Evolutionary conservation across 108 stramenopile species (phyloP).

Genomic region (Nitzschia inconspicua): DNA sequence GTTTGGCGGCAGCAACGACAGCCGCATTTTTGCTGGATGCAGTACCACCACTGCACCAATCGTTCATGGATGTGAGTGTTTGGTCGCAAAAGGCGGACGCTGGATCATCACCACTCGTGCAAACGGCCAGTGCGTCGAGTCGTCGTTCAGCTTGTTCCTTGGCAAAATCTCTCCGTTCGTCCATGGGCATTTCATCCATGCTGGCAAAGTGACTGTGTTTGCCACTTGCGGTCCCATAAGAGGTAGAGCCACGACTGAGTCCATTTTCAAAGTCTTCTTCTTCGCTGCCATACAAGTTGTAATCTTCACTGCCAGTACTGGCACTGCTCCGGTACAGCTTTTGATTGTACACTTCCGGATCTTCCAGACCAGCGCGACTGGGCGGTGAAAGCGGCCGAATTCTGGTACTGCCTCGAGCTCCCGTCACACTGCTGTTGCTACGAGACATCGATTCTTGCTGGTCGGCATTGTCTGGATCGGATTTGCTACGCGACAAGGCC

Average conservation of each 20-base stretch:
- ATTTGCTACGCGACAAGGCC: not conserved
- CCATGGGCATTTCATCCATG: constrained; percentile 29
- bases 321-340: not conserved
- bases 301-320: not conserved
- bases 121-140: too few relatives aligned
- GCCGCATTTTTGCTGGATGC: not conserved
- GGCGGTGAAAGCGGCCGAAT: constrained; percentile 3
- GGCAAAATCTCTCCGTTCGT: constrained; percentile 18
- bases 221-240: not conserved
- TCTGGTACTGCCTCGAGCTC: not conserved
- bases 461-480: too few relatives aligned
- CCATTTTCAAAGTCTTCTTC: not conserved
- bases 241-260: not conserved
- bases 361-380: constrained; percentile 2
- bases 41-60: constrained; percentile 4
- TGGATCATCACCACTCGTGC: too few relatives aligned
- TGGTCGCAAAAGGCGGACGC: constrained; percentile 18
- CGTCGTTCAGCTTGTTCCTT: too few relatives aligned
- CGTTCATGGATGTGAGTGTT: constrained; percentile 5
- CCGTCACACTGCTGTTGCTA: constrained; percentile 6
- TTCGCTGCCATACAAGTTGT: not conserved
- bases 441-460: too few relatives aligned
- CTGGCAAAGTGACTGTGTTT: not conserved
- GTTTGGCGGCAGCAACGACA: not conserved
- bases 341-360: constrained; percentile 2